Base-by-base conservation (phyloP, 768 basidiomycete genomes). In the Dioszegia aurantiaca region DNA sequence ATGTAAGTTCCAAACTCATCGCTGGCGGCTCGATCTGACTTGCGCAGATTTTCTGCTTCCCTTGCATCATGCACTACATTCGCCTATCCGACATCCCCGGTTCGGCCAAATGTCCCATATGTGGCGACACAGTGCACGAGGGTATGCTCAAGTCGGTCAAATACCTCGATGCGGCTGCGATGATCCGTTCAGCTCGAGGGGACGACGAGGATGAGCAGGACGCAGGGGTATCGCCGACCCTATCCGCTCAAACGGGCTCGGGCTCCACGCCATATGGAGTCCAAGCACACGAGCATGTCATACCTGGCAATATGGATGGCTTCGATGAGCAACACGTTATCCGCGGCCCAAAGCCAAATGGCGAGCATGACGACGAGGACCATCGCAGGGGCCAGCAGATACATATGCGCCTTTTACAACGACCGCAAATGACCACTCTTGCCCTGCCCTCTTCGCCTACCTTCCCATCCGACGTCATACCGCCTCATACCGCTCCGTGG, bases 1-100 rank as follows among this genome's bases (percentile, higher is more conserved):
- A 99, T 83, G 92, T 94, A 67, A 79, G 89, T 86, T 36, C 37
- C 24, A 33, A 30, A 26, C 39, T n/a, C n/a, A 4, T 17, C 10
- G 10, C 30, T 17, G 6, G 14, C 23, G 16, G 14, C n/a, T n/a
- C n/a, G n/a, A n/a, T n/a, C n/a, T n/a, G n/a, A n/a, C n/a, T n/a
- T n/a, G n/a, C n/a, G n/a, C 49, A 94, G 91, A 86, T 95, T 41
- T 98, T 86, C 78, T 98, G 94, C 77, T 93, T 87, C 75, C 88
- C 91, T 17, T 97, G 93, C 78, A 89, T 94, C 56, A 80, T 97
- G 41, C 92, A 91, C 75, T 92, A 91, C 72, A 81, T 94, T 68
- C 86, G 84, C 71, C 84, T 85, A 21, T 88, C 90, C 24, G 86
- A 91, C 45, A 87, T 85, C 73, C 77, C 78, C 26, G 91, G 92